These are phyloP conservation scores for Pythium insidiosum DNA, from an alignment of 352 stramenopile species.

Conservation along the genomic window DNA sequence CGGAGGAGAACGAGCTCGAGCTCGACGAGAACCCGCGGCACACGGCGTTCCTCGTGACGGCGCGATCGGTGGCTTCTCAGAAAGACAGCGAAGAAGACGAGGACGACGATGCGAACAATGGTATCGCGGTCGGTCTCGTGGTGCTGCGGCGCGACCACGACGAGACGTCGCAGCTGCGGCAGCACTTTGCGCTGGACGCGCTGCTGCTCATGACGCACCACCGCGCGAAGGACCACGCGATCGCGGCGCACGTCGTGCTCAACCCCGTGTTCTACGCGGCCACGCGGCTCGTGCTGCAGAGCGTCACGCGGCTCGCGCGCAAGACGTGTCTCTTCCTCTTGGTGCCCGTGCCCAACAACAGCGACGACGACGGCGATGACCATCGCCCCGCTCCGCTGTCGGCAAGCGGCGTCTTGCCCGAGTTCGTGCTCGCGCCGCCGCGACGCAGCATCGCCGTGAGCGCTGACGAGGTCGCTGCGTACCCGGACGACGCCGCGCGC, in stretches of 20 bases:
- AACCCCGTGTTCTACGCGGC: slow-evolving; percentile 46
- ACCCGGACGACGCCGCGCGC: slow-evolving; percentile 33
- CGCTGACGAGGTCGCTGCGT: slow-evolving; percentile 31
- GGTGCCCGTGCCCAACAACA: neutral
- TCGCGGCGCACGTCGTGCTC: slow-evolving; percentile 33
- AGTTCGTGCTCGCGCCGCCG: slow-evolving; percentile 56
- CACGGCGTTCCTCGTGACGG: slow-evolving; percentile 27
- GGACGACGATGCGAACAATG: neutral
- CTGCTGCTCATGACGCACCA: slow-evolving; percentile 44
- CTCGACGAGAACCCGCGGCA: slow-evolving; percentile 42
- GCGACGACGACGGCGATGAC: too few species aligned
- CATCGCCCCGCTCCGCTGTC: slow-evolving; percentile 10
- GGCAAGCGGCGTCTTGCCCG: slow-evolving; percentile 33
- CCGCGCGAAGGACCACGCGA: slow-evolving; percentile 36
- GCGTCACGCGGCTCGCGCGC: slow-evolving; percentile 34
- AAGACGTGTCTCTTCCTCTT: slow-evolving; percentile 41
- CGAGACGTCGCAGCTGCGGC: slow-evolving; percentile 16
- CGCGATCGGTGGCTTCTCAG: too few species aligned
- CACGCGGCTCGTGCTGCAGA: slow-evolving; percentile 36
- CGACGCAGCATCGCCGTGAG: slow-evolving; percentile 35
- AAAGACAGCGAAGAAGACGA: too few species aligned
- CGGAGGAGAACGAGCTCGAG: slow-evolving; percentile 25
- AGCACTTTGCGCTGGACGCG: slow-evolving; percentile 36
- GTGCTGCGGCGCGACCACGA: slow-evolving; percentile 18
- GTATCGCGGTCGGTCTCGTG: slow-evolving; percentile 14